Evolutionary conservation across 148 eudicot genomes (phyloP).

Genomic region (Rhododendron simsii): DNA sequence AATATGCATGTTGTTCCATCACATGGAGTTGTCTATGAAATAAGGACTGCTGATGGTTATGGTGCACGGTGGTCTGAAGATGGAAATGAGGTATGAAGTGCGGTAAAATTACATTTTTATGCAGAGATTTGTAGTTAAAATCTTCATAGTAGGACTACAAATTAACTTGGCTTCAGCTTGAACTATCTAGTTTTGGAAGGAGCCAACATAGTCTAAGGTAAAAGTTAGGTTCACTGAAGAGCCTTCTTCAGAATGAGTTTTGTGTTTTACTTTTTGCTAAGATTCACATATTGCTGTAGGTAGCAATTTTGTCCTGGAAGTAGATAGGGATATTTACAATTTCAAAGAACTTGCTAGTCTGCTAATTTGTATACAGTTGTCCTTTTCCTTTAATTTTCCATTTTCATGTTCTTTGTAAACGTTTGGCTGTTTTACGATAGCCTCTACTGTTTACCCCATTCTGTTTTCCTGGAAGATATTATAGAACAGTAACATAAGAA

Average conservation of each 20-base stretch:
- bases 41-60: conserved; percentile 66
- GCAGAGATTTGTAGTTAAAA: background rate
- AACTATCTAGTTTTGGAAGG: background rate
- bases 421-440: background rate
- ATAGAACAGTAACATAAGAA: background rate
- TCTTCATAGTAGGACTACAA: background rate
- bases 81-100: conserved; percentile 53
- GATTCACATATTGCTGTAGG: background rate
- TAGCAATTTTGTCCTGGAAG: background rate
- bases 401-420: background rate
- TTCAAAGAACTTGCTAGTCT: background rate
- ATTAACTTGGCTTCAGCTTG: background rate
- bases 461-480: background rate
- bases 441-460: background rate
- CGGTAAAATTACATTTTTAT: background rate
- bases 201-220: background rate
- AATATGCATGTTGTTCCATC: conserved; percentile 74
- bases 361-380: background rate
- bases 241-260: background rate
- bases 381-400: background rate
- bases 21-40: conserved; percentile 72
- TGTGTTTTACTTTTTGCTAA: background rate
- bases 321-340: background rate
- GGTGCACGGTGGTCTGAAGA: conserved; percentile 88
- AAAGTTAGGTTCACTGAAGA: background rate